Evolutionary conservation across 2,329 filamentous ascomycete species (phyloP), one percentile per base, ranked within the genome.

Genomic region (Calycina marina): DNA sequence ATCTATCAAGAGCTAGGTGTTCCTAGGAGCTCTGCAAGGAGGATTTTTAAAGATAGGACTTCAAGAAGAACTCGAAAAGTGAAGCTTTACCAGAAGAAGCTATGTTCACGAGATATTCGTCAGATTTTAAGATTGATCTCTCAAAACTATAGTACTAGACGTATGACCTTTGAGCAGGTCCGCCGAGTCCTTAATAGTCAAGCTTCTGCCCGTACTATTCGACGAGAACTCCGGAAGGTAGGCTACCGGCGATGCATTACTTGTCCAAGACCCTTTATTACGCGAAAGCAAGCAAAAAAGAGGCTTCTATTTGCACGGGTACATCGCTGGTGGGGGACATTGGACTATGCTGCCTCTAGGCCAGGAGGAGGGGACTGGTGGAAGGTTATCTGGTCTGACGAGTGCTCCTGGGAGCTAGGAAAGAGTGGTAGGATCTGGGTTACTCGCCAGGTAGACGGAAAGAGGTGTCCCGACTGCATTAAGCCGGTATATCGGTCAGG

Each of bases 341-440:
- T 18, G 8, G 15, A 22, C 18, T 30, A 34, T 22, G 18, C 18
- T 6, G 18, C 18, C n/a, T 22, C n/a, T 22, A n/a, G n/a, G n/a
- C 18, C 6, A 22, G 18, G n/a, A n/a, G n/a, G n/a, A 22, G n/a
- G n/a, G n/a, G 18, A 22, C 18, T n/a, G n/a, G n/a, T 6, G 18
- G 16, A 10, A 25, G 24, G 14, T 22, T 22, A 22, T 34, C 8
- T 34, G 24, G 26, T 25, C 13, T 29, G 18, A 34, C 16, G 18
- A 34, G 14, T 14, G 25, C 4, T 29, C 16, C 20, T 34, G 27
- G 29, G 26, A 34, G 26, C 29, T 14, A 14, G 14, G 35, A 12
- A 37, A 37, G 15, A 29, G 30, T 15, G 18, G 31, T 4, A 33
- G 18, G 30, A 33, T 33, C 5, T 37, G 16, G 6, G 26, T 37